Evolutionary conservation across 139 green algal genomes (phyloP).

Genomic region (Haematococcus lacustris): DNA sequence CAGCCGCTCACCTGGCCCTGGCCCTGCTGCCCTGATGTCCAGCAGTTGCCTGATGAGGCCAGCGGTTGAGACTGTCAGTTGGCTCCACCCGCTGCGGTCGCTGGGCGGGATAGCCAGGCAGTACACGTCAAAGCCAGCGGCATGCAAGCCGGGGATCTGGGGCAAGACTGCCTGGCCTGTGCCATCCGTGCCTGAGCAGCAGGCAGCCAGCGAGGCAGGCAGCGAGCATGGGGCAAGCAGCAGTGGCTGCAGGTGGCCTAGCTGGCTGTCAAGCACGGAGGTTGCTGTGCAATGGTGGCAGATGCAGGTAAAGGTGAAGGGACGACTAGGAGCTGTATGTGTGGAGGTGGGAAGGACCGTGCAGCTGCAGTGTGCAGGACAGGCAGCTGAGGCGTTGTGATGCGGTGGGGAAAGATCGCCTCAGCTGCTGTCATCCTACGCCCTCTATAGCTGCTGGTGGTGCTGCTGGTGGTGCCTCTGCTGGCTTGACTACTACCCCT

Average conservation of each 20-base stretch:
- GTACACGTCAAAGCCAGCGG: slow-evolving; percentile 44
- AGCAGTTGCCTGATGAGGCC: neutral
- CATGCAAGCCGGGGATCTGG: slow-evolving; percentile 34
- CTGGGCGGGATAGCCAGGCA: slow-evolving; percentile 32
- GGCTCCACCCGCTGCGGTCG: slow-evolving; percentile 41
- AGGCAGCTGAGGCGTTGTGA: neutral
- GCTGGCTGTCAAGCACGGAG: neutral
- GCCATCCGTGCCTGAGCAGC: slow-evolving; percentile 52
- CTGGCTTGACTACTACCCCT: neutral
- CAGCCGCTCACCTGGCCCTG: no score
- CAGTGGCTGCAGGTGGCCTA: neutral
- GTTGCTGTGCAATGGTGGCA: neutral
- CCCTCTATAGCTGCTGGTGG: neutral
- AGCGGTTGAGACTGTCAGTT: slow-evolving; percentile 18
- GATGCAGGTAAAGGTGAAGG: neutral
- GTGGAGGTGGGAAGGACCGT: neutral
- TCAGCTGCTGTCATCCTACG: neutral
- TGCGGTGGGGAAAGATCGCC: neutral
- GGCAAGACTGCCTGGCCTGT: slow-evolving; percentile 53
- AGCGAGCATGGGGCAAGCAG: neutral
- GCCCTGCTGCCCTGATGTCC: neutral
- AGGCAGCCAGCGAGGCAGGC: neutral
- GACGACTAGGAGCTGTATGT: neutral
- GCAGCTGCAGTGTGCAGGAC: neutral
- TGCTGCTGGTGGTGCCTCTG: neutral